Evolutionary conservation across 768 basidiomycete genomes (phyloP).

Genomic region (Lyophyllum decastes): DNA sequence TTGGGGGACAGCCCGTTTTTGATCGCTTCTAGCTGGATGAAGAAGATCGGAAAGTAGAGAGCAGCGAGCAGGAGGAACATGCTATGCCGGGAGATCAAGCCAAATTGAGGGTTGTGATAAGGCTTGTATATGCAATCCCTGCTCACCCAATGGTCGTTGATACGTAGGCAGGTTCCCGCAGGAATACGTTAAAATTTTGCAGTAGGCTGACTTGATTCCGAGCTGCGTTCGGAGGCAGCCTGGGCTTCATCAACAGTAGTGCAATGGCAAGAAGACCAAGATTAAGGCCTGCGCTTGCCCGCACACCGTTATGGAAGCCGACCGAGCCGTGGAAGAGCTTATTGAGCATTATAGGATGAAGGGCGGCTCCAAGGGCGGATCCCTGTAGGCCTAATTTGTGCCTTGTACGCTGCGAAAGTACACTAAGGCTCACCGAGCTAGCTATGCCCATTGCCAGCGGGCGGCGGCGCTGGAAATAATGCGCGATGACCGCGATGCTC

Average conservation of each 20-base stretch:
- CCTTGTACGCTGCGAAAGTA: too few relatives aligned
- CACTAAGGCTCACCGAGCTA: conserved; percentile 31
- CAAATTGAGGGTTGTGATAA: not conserved
- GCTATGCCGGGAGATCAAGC: conserved; percentile 19
- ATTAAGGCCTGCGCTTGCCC: conserved; percentile 38
- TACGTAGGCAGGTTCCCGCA: conserved; percentile 44
- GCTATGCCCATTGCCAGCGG: conserved; percentile 52
- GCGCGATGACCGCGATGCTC: conserved; percentile 45
- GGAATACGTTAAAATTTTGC: conserved; percentile 31
- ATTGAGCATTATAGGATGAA: conserved; percentile 74
- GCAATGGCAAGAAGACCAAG: conserved; percentile 29
- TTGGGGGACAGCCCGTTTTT: conserved; percentile 42
- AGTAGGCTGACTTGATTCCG: conserved; percentile 29
- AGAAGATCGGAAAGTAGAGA: conserved; percentile 56
- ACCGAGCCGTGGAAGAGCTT: conserved; percentile 45
- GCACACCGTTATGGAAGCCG: conserved; percentile 53
- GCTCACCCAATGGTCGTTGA: conserved; percentile 38
- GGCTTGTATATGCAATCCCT: not conserved
- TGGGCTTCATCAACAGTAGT: conserved; percentile 36
- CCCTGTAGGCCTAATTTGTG: too few relatives aligned
- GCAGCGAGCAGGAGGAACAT: conserved; percentile 36
- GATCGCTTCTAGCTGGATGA: conserved; percentile 55
- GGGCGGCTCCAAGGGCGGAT: conserved; percentile 55
- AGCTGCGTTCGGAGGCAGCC: conserved; percentile 38
- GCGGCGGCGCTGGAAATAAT: conserved; percentile 48